A percentile compares a stretch with the other conserved stretches of the same genome.
Evolutionary conservation across 148 eudicot species (phyloP).

Genomic region (Cornus suecica): DNA sequence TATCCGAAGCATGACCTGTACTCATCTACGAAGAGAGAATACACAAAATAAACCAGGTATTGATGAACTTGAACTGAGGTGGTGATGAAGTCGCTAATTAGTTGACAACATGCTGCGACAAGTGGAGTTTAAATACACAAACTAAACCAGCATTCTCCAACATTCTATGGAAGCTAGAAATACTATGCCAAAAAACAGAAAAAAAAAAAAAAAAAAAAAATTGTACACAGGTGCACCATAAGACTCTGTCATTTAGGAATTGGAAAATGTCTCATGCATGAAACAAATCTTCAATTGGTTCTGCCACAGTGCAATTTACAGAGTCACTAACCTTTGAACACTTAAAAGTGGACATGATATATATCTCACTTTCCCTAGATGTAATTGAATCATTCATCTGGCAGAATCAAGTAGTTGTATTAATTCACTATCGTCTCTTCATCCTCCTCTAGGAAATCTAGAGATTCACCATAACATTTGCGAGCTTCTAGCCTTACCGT

Average conservation of each 20-base stretch:
- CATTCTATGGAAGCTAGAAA: too few species aligned
- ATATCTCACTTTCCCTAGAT: neutral
- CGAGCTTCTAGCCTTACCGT: constrained; percentile 41
- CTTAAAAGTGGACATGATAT: neutral
- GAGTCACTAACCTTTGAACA: neutral
- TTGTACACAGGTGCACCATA: neutral
- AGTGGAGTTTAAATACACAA: too few species aligned
- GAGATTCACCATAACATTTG: constrained; percentile 37
- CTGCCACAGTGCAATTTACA: neutral
- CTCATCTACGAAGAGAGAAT: too few species aligned
- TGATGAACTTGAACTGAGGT: too few species aligned
- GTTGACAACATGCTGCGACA: too few species aligned
- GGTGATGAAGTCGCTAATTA: too few species aligned
- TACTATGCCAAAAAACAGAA: too few species aligned
- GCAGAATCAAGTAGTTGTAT: constrained; percentile 1
- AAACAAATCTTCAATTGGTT: constrained; percentile 1
- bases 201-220: too few species aligned
- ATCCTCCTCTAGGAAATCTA: constrained; percentile 37
- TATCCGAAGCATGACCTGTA: too few species aligned
- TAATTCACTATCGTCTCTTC: constrained; percentile 23
- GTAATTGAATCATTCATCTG: neutral
- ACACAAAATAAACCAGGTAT: too few species aligned
- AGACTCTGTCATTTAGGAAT: neutral
- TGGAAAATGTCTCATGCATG: constrained; percentile 1
- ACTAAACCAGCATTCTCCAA: too few species aligned